Evolutionary conservation across 169 alveolate genomes (phyloP).

Genomic region (Theileria annulata): DNA sequence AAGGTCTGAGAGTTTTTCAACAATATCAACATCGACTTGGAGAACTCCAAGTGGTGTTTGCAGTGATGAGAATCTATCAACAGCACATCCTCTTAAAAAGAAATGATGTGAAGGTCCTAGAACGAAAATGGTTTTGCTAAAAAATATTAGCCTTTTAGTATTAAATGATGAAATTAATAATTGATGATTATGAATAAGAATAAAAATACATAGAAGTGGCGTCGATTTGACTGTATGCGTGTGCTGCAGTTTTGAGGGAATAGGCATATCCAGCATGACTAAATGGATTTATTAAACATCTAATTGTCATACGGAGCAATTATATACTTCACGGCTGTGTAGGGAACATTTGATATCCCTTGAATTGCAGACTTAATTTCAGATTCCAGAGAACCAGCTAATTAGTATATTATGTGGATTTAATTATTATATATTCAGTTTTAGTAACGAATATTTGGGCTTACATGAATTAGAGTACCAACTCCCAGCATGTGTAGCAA

Average conservation of each 20-base stretch:
- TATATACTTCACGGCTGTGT: constrained; percentile 28
- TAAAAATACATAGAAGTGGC: constrained; percentile 42
- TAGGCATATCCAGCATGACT: constrained; percentile 94
- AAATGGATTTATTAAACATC: background rate
- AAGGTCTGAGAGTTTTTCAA: constrained; percentile 23
- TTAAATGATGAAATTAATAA: background rate
- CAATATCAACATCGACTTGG: constrained; percentile 74
- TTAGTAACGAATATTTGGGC: background rate
- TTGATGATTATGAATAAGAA: constrained; percentile 36
- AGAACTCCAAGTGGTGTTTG: constrained; percentile 92
- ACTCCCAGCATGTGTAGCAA: constrained; percentile 89
- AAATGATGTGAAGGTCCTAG: constrained; percentile 94
- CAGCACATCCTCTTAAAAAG: constrained; percentile 85
- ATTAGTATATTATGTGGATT: background rate
- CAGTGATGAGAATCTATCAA: constrained; percentile 65
- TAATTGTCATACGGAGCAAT: constrained; percentile 56
- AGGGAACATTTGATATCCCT: constrained; percentile 1
- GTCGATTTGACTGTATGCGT: constrained; percentile 82
- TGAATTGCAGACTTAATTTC: constrained; percentile 28
- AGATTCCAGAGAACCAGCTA: constrained; percentile 23
- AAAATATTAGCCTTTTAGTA: background rate
- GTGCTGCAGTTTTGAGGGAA: constrained; percentile 90
- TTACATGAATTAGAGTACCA: constrained; percentile 86
- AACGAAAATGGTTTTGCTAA: constrained; percentile 83
- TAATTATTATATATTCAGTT: background rate